phyloP scores from a whole-genome alignment of 2,329 filamentous ascomycete species.

The Monosporascus cannonballus region DNA sequence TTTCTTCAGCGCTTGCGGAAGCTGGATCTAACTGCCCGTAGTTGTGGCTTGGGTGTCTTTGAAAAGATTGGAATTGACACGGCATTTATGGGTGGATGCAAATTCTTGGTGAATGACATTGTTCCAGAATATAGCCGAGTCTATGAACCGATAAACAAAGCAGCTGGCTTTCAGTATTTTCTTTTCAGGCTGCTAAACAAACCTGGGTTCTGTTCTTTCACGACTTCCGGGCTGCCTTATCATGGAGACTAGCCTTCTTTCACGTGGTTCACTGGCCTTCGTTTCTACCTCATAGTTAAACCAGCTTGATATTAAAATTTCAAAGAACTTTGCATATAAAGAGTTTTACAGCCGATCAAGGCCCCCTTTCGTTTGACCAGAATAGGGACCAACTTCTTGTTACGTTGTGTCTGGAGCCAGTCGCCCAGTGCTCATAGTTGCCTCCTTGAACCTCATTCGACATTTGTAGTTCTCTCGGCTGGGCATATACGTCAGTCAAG shows the following conservation, averaged over 20 bases:
- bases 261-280: neutral
- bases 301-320: neutral
- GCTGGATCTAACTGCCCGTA: too few species aligned
- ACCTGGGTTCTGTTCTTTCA: neutral
- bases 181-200: neutral
- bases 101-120: neutral
- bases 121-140: neutral
- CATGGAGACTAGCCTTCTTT: neutral
- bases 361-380: too few species aligned
- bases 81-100: neutral
- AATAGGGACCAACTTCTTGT: too few species aligned
- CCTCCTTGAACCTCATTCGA: too few species aligned
- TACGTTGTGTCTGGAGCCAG: too few species aligned
- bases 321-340: neutral
- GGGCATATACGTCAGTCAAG: too few species aligned
- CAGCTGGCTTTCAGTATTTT: neutral
- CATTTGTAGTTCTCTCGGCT: too few species aligned
- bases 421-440: too few species aligned
- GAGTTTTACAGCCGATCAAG: too few species aligned
- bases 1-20: too few species aligned
- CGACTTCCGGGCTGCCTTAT: neutral
- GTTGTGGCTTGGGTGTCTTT: neutral
- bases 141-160: neutral
- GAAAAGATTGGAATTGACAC: neutral
- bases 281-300: neutral